These are phyloP conservation scores for Fusarium sp. DNA, from an alignment of 2,329 filamentous ascomycete genomes.

Conservation along the genomic window DNA sequence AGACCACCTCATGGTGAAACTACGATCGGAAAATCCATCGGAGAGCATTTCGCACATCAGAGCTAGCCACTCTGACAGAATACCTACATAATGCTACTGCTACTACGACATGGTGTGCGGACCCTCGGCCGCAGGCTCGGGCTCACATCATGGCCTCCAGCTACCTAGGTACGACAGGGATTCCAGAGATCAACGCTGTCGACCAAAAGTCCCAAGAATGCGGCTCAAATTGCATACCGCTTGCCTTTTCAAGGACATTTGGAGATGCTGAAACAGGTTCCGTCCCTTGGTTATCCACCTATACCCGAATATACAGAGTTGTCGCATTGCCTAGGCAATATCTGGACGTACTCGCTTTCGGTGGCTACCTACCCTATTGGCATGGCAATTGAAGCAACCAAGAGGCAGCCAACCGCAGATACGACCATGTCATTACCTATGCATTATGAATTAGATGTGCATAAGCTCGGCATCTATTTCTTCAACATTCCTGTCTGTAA, in stretches of 20 bases:
- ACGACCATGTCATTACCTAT: not conserved
- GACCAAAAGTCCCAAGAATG: constrained; percentile 8
- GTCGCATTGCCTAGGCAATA: not conserved
- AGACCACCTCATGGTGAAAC: constrained; percentile 8
- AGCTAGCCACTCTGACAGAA: not conserved
- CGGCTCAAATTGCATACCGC: constrained; percentile 3
- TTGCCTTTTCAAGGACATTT: not conserved
- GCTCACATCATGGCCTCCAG: not conserved
- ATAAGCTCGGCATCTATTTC: not conserved
- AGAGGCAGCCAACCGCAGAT: not conserved
- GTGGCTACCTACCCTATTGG: not conserved
- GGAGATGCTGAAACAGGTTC: not conserved
- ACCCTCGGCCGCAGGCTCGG: not conserved
- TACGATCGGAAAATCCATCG: not conserved
- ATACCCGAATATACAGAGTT: not conserved
- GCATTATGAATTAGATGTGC: not conserved
- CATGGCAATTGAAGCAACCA: not conserved
- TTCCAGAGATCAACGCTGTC: not conserved
- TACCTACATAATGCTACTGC: not conserved
- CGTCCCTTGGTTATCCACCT: not conserved
- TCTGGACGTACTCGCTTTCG: not conserved
- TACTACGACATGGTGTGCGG: not conserved
- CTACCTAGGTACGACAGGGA: not conserved
- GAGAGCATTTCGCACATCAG: not conserved
- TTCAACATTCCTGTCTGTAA: not conserved